A percentile compares a stretch with the other conserved stretches of the same genome.
Evolutionary conservation across 306 rosid genomes (phyloP).

Genomic region (Quercus ilex): DNA sequence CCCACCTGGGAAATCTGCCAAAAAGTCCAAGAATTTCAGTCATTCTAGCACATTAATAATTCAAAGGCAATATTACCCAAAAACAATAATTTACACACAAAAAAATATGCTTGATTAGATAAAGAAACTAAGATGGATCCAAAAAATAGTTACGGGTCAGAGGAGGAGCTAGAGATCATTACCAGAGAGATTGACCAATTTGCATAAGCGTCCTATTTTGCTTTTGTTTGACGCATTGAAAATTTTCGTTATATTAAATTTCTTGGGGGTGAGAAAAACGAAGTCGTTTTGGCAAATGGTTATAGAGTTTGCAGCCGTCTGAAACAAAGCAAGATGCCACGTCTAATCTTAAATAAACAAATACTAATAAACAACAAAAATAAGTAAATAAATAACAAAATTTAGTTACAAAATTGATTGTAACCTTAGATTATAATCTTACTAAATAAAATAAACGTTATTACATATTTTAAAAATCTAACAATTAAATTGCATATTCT

Average conservation of each 20-base stretch:
- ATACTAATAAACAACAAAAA: too few species aligned
- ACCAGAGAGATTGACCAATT: conserved; percentile 12
- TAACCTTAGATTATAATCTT: too few species aligned
- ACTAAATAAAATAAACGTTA: too few species aligned
- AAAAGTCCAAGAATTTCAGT: neutral
- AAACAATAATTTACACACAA: neutral
- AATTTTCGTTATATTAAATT: too few species aligned
- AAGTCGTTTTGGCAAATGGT: too few species aligned
- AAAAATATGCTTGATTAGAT: neutral
- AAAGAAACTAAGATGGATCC: neutral
- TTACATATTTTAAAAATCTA: too few species aligned
- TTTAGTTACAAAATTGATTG: too few species aligned
- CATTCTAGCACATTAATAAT: neutral
- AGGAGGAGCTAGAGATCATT: neutral
- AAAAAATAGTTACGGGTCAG: neutral
- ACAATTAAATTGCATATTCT: rapidly evolving
- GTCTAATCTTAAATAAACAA: too few species aligned
- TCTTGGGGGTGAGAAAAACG: too few species aligned
- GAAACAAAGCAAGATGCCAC: too few species aligned
- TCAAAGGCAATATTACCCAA: neutral
- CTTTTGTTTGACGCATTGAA: neutral
- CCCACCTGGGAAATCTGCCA: conserved; percentile 27
- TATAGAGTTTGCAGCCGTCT: too few species aligned
- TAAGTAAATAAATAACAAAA: too few species aligned
- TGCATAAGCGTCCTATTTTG: neutral